Conservation (phyloP, 805 yeast genomes). For the Candida nonsorbophila region DNA sequence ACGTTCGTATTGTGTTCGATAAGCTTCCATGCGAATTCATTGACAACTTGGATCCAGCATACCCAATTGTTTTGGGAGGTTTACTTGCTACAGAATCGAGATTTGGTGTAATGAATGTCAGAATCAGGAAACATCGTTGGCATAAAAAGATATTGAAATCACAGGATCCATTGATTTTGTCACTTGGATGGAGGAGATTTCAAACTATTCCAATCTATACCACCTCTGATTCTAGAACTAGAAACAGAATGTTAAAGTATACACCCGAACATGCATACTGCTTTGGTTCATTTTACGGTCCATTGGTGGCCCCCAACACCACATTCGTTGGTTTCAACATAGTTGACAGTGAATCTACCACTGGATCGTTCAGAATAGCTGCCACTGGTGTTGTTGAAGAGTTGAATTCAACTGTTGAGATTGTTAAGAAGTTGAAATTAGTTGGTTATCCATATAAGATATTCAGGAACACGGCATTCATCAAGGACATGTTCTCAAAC, state of each 20-base stretch:
- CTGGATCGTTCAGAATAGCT: slow-evolving; percentile 88
- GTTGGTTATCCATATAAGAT: slow-evolving; percentile 94
- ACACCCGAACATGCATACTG: slow-evolving; percentile 98
- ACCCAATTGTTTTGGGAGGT: slow-evolving; percentile 88
- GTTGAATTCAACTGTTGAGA: slow-evolving; percentile 83
- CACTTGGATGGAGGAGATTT: slow-evolving; percentile 97
- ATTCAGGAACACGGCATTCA: slow-evolving; percentile 93
- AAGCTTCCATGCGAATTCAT: slow-evolving; percentile 84
- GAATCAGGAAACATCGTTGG: slow-evolving; percentile 98
- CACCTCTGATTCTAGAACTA: slow-evolving; percentile 93
- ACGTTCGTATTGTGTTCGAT: slow-evolving; percentile 84
- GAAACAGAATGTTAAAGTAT: slow-evolving; percentile 96
- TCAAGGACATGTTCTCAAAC: slow-evolving; percentile 92
- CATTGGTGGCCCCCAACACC: slow-evolving; percentile 94
- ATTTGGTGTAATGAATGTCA: slow-evolving; percentile 87
- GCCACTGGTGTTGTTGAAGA: slow-evolving; percentile 97
- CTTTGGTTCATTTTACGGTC: slow-evolving; percentile 94
- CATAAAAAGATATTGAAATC: slow-evolving; percentile 93
- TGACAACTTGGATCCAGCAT: slow-evolving; percentile 78
- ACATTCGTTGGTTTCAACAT: slow-evolving; percentile 94
- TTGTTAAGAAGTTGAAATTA: slow-evolving; percentile 90
- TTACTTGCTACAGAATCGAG: slow-evolving; percentile 84
- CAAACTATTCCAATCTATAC: slow-evolving; percentile 95
- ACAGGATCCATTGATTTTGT: slow-evolving; percentile 89
- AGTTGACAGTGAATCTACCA: slow-evolving; percentile 77